Evolutionary conservation across 139 green algal species (phyloP), one percentile per base, ranked within the genome.

Genomic region (Micractinium sp.): DNA sequence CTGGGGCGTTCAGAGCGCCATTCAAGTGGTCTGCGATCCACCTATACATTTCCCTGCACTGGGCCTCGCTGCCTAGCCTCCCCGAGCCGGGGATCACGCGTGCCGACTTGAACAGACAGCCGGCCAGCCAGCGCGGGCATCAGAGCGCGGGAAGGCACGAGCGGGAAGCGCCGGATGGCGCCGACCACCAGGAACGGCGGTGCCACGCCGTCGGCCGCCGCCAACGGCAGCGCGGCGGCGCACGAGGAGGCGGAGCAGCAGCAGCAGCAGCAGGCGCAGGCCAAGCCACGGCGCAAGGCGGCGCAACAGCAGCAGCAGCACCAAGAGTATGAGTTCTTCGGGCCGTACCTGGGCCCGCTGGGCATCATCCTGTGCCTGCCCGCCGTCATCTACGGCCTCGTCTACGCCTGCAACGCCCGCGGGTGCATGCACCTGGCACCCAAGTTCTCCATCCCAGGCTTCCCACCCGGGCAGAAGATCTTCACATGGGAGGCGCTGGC

Each of bases 351-450:
- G 13, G 95, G 95, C 19, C 94, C 95, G 35, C 22, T 95, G 25
- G 90, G 63, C 56, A 95, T 97, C 82, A 88, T 96, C 38, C 39
- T 95, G 2, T 93, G 91, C 66, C 90, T 97, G 23, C 95, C 95
- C 13, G 35, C 69, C 1, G 93, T 96, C 12, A 93, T 89, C 87
- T 96, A 96, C 77, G 86, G 36, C 19, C 88, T 96, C 3, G 89
- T 94, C 1, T 91, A 90, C 84, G 74, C 53, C 33, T 96, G 94
- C 91, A 93, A 94, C 75, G 78, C 85, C n/a, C 14, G 81, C 0
- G 92, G 89, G 7, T 95, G 94, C 88, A 36, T 93, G 41, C 36
- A 74, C n/a, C 75, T 91, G 63, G 53, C 77, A 19, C 71, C 73
- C 1, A 14, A 18, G 20, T 69, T 90, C 73, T 76, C 79, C 33